Conservation (phyloP, 495 filamentous ascomycete genomes). For the Penicillium canescens region DNA sequence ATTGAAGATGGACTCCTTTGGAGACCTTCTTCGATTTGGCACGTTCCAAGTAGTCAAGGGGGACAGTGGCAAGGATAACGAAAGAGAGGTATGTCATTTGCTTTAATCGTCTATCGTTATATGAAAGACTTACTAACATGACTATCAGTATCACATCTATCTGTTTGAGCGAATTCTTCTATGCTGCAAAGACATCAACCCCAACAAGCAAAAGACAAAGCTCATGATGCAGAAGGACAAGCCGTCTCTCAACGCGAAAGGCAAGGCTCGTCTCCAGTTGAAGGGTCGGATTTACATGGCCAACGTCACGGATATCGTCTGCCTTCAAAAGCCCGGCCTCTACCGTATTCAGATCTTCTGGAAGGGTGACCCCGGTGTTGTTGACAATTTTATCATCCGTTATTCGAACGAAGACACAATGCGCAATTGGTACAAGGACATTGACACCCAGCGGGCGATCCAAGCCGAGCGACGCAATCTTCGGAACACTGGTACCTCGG, state of each 20-base stretch:
- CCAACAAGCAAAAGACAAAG: conserved; percentile 80
- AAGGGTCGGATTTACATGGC: conserved; percentile 99
- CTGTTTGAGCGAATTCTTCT: conserved; percentile 94
- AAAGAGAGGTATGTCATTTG: conserved; percentile 71
- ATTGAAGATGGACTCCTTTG: conserved; percentile 85
- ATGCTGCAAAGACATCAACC: conserved; percentile 93
- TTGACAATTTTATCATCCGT: conserved; percentile 93
- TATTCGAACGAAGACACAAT: conserved; percentile 88
- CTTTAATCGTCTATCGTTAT: not conserved
- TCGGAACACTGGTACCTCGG: conserved; percentile 58
- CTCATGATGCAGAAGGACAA: conserved; percentile 65
- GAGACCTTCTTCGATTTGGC: conserved; percentile 85
- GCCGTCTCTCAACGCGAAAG: conserved; percentile 68
- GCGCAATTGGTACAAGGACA: conserved; percentile 80
- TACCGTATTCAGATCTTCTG: conserved; percentile 98
- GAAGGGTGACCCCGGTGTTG: conserved; percentile 94
- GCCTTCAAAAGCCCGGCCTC: conserved; percentile 77
- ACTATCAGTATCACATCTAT: conserved; percentile 87
- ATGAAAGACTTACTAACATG: conserved; percentile 28
- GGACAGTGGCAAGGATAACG: conserved; percentile 70
- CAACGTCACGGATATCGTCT: conserved; percentile 92
- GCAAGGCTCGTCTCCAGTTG: conserved; percentile 80
- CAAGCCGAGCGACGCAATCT: conserved; percentile 49
- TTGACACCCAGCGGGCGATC: conserved; percentile 47
- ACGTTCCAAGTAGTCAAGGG: conserved; percentile 92